Percentiles rank a stretch among this genome's conserved stretches.
Evolutionary conservation across 2,329 filamentous ascomycete genomes (phyloP).

Genomic region (Penicillium sp.): DNA sequence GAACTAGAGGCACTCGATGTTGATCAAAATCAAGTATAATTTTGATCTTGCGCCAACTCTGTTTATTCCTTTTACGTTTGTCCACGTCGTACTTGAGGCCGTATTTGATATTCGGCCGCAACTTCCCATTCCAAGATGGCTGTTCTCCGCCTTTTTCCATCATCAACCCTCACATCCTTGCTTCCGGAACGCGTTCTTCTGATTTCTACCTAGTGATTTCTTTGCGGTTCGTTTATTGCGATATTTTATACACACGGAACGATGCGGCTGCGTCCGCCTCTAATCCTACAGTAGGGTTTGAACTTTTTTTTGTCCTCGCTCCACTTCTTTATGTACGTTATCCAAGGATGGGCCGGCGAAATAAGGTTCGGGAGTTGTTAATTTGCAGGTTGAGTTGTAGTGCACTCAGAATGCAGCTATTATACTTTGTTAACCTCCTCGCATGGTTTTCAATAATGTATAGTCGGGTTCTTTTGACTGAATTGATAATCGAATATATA

Average conservation of each 20-base stretch:
- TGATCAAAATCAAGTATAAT: slow-evolving; percentile 35
- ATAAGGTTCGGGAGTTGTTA: slow-evolving; percentile 35
- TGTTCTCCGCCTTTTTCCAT: slow-evolving; percentile 25
- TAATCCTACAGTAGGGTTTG: slow-evolving; percentile 20
- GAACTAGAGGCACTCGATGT: slow-evolving; percentile 44
- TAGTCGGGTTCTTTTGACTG: neutral
- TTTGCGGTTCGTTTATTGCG: slow-evolving; percentile 12
- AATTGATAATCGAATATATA: slow-evolving; percentile 12
- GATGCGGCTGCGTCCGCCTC: slow-evolving; percentile 4
- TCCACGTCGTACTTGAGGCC: slow-evolving; percentile 5
- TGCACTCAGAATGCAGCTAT: slow-evolving; percentile 25
- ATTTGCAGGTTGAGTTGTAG: slow-evolving; percentile 29
- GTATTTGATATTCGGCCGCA: slow-evolving; percentile 33
- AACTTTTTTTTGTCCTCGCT: slow-evolving; percentile 13
- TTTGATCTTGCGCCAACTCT: neutral
- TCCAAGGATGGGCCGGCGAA: slow-evolving; percentile 39
- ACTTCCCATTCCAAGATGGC: slow-evolving; percentile 30
- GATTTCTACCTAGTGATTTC: slow-evolving; percentile 9
- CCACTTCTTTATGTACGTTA: slow-evolving; percentile 30
- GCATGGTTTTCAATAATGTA: neutral
- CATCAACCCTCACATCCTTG: slow-evolving; percentile 20
- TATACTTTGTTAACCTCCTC: slow-evolving; percentile 7
- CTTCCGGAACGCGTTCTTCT: slow-evolving; percentile 4
- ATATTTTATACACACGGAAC: slow-evolving; percentile 12
- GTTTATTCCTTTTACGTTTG: slow-evolving; percentile 1